phyloP scores from a whole-genome alignment of 768 basidiomycete species.

The Amanita muscaria region DNA sequence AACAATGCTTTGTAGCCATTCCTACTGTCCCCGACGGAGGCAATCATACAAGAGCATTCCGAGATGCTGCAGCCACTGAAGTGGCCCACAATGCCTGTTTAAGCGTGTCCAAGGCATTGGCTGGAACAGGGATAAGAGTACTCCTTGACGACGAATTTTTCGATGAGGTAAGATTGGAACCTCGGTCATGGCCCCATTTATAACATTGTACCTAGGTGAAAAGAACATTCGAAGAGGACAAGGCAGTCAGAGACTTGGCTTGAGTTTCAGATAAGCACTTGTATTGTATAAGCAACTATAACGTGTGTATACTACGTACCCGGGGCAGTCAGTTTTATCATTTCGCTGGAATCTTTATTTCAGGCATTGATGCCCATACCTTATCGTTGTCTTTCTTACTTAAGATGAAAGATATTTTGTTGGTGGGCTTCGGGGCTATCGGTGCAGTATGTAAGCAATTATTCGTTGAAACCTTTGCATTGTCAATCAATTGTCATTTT shows the following conservation, averaged over 20 bases:
- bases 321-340: too few relatives aligned
- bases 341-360: too few relatives aligned
- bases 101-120: slow-evolving; percentile 61
- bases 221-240: slow-evolving; percentile 5
- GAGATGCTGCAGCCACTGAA: slow-evolving; percentile 49
- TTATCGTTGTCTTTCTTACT: not conserved
- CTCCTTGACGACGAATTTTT: slow-evolving; percentile 63
- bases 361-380: too few relatives aligned
- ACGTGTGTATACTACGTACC: too few relatives aligned
- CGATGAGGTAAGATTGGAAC: slow-evolving; percentile 36
- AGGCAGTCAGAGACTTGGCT: not conserved
- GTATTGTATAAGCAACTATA: too few relatives aligned
- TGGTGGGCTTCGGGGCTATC: slow-evolving; percentile 61
- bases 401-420: slow-evolving; percentile 36
- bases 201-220: too few relatives aligned
- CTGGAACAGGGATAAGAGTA: slow-evolving; percentile 58
- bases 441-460: slow-evolving; percentile 51
- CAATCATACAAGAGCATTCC: slow-evolving; percentile 68
- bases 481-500: slow-evolving; percentile 1
- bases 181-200: too few relatives aligned
- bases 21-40: slow-evolving; percentile 65
- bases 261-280: slow-evolving; percentile 7
- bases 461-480: not conserved
- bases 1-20: slow-evolving; percentile 41
- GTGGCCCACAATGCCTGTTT: slow-evolving; percentile 60